A percentile compares a stretch with the other conserved stretches of the same genome.
Evolutionary conservation across 495 filamentous ascomycete genomes (phyloP).

Genomic region (Aspergillus funiculosus): DNA sequence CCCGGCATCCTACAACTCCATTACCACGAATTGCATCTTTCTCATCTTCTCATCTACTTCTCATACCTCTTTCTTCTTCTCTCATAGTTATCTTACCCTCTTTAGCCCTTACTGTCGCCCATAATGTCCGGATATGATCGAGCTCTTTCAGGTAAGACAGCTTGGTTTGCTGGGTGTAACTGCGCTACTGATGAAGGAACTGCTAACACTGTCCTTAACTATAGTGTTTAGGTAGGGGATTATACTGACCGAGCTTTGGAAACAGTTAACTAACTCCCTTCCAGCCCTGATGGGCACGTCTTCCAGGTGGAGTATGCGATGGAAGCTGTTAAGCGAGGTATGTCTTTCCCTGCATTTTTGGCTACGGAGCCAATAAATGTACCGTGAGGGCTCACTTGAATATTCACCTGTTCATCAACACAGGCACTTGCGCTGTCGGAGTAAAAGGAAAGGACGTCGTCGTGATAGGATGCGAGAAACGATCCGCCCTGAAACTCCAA

Average conservation of each 20-base stretch:
- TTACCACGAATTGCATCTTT: slow-evolving; percentile 20
- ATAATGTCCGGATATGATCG: slow-evolving; percentile 91
- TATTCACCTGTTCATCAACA: background rate
- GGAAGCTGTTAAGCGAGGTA: slow-evolving; percentile 97
- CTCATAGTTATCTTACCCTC: slow-evolving; percentile 2
- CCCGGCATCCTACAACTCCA: slow-evolving; percentile 11
- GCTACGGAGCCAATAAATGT: no score
- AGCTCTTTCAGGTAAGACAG: slow-evolving; percentile 81
- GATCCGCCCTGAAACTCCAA: slow-evolving; percentile 98
- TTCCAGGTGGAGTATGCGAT: slow-evolving; percentile 99
- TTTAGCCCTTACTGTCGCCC: slow-evolving; percentile 14
- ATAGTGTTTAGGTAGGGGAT: slow-evolving; percentile 28
- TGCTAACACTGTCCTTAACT: slow-evolving; percentile 17
- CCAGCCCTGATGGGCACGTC: slow-evolving; percentile 95
- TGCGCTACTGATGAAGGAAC: slow-evolving; percentile 45
- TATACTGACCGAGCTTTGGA: slow-evolving; percentile 8
- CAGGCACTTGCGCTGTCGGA: slow-evolving; percentile 95
- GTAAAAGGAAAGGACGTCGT: slow-evolving; percentile 95
- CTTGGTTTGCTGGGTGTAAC: slow-evolving; percentile 20
- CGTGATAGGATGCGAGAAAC: slow-evolving; percentile 95
- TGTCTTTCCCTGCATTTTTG: no score
- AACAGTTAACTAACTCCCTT: slow-evolving; percentile 25
- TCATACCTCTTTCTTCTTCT: background rate
- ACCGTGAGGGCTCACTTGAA: background rate
- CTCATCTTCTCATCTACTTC: slow-evolving; percentile 3